These are phyloP conservation scores for Carex cristatella DNA, from an alignment of 176 grass and related monocot genomes.

Conservation along the genomic window DNA sequence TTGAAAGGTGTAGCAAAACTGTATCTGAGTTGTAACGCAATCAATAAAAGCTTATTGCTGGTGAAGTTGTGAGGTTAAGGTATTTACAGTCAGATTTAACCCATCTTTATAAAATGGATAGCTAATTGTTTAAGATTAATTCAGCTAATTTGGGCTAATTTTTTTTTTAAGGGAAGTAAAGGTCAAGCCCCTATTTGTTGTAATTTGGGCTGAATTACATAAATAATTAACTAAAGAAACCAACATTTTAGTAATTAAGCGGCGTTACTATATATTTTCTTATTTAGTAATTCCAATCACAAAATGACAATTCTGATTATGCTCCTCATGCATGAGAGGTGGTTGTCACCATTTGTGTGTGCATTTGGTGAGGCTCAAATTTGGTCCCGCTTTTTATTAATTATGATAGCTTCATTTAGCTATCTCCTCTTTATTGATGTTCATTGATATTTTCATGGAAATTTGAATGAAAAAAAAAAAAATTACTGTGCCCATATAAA, in stretches of 20 bases:
- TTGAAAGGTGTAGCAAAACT: too few relatives aligned
- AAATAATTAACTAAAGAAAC: neutral
- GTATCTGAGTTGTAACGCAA: too few relatives aligned
- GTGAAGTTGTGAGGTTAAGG: neutral
- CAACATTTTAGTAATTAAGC: neutral
- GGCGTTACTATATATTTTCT: neutral
- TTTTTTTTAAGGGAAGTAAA: too few relatives aligned
- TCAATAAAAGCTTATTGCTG: too few relatives aligned
- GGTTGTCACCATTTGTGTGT: neutral
- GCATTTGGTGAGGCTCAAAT: neutral
- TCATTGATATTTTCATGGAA: neutral
- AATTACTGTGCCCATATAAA: neutral
- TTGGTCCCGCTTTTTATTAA: neutral
- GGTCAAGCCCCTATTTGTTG: too few relatives aligned
- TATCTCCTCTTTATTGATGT: slow-evolving; percentile 2
- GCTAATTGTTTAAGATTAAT: neutral
- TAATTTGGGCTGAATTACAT: neutral
- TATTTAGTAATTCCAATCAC: slow-evolving; percentile 1
- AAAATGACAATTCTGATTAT: slow-evolving; percentile 2
- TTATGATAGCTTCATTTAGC: slow-evolving; percentile 16
- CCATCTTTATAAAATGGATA: neutral
- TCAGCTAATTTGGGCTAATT: neutral
- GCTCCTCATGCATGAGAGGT: neutral
- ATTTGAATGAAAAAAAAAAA: neutral
- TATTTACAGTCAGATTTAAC: neutral